Conservation (phyloP, 169 alveolate species). For the Plasmodium gallinaceum region DNA sequence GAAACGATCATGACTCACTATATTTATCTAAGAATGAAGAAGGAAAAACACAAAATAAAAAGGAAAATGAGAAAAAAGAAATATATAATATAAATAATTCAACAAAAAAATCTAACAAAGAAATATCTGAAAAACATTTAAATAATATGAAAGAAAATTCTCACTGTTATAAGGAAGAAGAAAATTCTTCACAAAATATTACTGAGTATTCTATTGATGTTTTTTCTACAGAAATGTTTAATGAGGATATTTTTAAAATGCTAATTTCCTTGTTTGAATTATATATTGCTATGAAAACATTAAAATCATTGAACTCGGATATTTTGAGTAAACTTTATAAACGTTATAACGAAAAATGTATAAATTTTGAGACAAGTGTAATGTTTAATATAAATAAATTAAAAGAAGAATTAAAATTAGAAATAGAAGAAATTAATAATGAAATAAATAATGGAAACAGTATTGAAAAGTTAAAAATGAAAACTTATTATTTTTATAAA, state of each 20-base stretch:
- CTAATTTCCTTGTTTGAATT: slow-evolving; percentile 68
- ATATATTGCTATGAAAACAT: slow-evolving; percentile 58
- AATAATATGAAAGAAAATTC: slow-evolving; percentile 14
- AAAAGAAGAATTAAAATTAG: slow-evolving; percentile 61
- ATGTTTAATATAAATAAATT: slow-evolving; percentile 52
- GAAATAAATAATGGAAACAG: slow-evolving; percentile 38
- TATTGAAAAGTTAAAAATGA: slow-evolving; percentile 33
- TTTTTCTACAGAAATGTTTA: slow-evolving; percentile 75
- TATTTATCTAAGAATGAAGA: not conserved
- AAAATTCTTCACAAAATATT: slow-evolving; percentile 18
- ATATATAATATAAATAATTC: slow-evolving; percentile 15
- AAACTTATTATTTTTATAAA: slow-evolving; percentile 65
- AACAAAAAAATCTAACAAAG: slow-evolving; percentile 10
- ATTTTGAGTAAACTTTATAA: slow-evolving; percentile 44
- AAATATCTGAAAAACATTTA: not conserved
- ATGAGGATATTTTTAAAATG: slow-evolving; percentile 33
- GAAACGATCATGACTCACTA: not conserved
- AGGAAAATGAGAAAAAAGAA: slow-evolving; percentile 20
- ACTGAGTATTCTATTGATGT: slow-evolving; percentile 51
- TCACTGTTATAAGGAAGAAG: slow-evolving; percentile 14
- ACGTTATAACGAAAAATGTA: slow-evolving; percentile 58
- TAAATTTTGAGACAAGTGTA: slow-evolving; percentile 37
- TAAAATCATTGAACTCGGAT: slow-evolving; percentile 34
- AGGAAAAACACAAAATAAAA: not conserved
- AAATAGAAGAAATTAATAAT: slow-evolving; percentile 60